These are phyloP conservation scores for Paraconiothyrium sp. DNA, from an alignment of 2,329 filamentous ascomycete genomes.

Conservation along the genomic window DNA sequence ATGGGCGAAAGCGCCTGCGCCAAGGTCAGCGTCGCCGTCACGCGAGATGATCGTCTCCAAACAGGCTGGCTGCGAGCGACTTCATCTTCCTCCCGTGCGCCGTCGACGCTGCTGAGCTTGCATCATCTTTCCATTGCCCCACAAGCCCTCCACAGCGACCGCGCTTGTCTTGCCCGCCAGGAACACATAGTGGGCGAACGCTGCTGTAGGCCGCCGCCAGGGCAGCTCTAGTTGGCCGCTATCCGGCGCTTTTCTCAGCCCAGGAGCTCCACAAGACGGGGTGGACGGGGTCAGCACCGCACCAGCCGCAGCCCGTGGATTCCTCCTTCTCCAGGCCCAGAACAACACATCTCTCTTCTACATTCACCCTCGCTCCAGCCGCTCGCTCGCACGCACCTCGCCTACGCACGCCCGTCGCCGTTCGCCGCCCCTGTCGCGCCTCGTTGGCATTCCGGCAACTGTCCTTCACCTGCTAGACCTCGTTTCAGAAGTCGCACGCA, in stretches of 20 bases:
- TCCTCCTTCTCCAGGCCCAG: background rate
- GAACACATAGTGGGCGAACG: slow-evolving; percentile 9
- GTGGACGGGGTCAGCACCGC: slow-evolving; percentile 5
- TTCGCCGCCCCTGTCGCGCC: background rate
- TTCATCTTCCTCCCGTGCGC: background rate
- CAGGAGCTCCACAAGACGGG: slow-evolving; percentile 12
- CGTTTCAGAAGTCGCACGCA: slow-evolving; percentile 9
- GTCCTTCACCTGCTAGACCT: background rate
- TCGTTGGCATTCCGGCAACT: background rate
- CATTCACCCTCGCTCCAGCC: slow-evolving; percentile 5
- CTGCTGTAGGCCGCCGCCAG: background rate
- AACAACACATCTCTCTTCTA: background rate
- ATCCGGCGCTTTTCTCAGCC: background rate
- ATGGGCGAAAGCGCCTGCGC: background rate
- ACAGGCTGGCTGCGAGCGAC: slow-evolving; percentile 10
- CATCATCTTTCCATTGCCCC: background rate
- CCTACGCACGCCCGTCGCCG: background rate
- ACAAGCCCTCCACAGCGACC: background rate
- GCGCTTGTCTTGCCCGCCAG: slow-evolving; percentile 3
- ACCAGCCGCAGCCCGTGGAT: slow-evolving; percentile 10
- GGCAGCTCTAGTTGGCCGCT: slow-evolving; percentile 3
- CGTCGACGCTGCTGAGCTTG: background rate
- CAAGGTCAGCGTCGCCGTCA: slow-evolving; percentile 13
- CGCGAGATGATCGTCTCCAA: slow-evolving; percentile 1
- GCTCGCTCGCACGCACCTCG: background rate